Conservation (phyloP, 2,329 filamentous ascomycete species). For the Penicillium sp. region DNA sequence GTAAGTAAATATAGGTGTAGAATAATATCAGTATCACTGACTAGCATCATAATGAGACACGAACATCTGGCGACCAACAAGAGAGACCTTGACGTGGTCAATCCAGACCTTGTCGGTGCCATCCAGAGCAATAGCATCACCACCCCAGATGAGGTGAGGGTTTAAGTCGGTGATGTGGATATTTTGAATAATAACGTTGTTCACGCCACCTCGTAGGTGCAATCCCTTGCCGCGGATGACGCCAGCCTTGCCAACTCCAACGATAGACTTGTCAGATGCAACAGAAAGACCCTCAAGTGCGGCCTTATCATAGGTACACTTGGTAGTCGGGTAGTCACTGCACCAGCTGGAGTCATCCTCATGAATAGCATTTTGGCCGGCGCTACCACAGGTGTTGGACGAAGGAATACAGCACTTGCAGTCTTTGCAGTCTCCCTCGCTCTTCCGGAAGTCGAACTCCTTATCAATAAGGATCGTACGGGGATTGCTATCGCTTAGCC, state of each 20-base stretch:
- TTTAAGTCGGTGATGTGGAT: constrained; percentile 55
- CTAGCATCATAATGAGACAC: constrained; percentile 26
- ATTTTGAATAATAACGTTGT: constrained; percentile 63
- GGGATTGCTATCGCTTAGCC: constrained; percentile 57
- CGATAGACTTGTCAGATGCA: constrained; percentile 57
- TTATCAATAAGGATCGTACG: constrained; percentile 61
- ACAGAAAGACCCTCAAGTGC: constrained; percentile 53
- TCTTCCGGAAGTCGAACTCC: constrained; percentile 35
- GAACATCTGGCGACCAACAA: constrained; percentile 37
- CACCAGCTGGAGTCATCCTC: constrained; percentile 54
- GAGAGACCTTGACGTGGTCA: constrained; percentile 47
- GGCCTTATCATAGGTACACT: constrained; percentile 52
- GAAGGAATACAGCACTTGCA: constrained; percentile 37
- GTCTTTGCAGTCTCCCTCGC: constrained; percentile 22
- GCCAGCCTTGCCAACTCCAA: constrained; percentile 55
- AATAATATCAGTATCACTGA: constrained; percentile 8
- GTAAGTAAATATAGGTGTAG: constrained; percentile 46
- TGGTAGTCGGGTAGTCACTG: constrained; percentile 53
- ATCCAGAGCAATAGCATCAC: constrained; percentile 57
- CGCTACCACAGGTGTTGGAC: constrained; percentile 33
- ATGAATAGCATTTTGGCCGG: constrained; percentile 57
- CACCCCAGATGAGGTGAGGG: constrained; percentile 60
- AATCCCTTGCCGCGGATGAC: constrained; percentile 60
- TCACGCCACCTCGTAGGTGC: constrained; percentile 44
- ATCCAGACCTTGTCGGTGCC: constrained; percentile 47